Conservation (phyloP, 352 stramenopile species). For the Elongisporangium senticosum region DNA sequence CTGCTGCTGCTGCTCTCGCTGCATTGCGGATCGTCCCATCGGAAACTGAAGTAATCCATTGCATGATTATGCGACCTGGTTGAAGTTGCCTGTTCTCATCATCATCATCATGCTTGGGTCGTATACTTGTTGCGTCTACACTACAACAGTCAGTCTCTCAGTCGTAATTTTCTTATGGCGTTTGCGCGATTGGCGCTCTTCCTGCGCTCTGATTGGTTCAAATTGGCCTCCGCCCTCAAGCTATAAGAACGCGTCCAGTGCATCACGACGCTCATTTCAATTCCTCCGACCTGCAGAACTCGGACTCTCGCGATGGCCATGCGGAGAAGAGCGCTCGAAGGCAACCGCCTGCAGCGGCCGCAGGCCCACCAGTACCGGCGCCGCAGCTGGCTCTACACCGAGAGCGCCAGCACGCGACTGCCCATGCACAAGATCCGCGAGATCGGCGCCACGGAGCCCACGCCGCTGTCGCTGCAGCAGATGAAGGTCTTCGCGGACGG, state of each 20-base stretch:
- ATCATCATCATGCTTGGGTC: not conserved
- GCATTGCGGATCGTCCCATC: not conserved
- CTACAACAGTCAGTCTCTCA: not conserved
- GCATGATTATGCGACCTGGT: not conserved
- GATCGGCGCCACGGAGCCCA: constrained; percentile 46
- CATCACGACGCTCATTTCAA: not conserved
- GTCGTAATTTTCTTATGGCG: not conserved
- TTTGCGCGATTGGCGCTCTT: not conserved
- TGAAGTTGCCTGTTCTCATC: not conserved
- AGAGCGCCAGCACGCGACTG: constrained; percentile 9
- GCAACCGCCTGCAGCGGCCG: not conserved
- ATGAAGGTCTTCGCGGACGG: constrained; percentile 76
- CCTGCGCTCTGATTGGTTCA: not conserved
- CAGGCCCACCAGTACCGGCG: not conserved
- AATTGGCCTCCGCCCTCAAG: not conserved
- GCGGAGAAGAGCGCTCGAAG: not conserved
- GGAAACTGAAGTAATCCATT: not conserved
- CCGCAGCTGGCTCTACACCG: not conserved
- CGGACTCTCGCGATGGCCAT: not conserved
- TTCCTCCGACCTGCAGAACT: not conserved
- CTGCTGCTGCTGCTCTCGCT: constrained; percentile 34
- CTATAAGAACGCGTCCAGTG: not conserved
- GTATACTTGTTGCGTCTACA: not conserved
- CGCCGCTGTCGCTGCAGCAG: constrained; percentile 70
- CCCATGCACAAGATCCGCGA: constrained; percentile 60